Evolutionary conservation across 75 land plant genomes (phyloP).

Genomic region (Ceratopteris richardii): DNA sequence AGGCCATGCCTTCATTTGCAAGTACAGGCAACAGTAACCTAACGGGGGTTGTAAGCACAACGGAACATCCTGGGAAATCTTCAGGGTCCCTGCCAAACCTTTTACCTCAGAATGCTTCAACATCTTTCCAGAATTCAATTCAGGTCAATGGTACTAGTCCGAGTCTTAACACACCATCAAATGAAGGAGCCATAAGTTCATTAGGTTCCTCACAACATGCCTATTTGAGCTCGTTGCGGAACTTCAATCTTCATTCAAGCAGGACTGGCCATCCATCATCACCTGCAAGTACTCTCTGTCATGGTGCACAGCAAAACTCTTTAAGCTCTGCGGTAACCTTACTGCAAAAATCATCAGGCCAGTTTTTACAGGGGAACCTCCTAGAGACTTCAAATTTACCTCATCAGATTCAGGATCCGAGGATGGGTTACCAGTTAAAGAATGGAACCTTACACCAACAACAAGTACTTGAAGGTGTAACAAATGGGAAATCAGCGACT

Average conservation of each 20-base stretch:
- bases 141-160: neutral
- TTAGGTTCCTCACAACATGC: neutral
- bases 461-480: neutral
- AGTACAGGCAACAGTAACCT: neutral
- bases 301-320: neutral
- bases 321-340: neutral
- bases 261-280: neutral
- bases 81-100: too few relatives aligned
- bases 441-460: neutral
- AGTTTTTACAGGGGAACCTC: neutral
- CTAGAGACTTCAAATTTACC: neutral
- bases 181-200: neutral
- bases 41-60: neutral
- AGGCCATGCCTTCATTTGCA: neutral
- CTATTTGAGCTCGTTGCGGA: neutral
- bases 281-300: neutral
- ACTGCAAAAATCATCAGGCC: neutral
- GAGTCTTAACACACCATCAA: neutral
- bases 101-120: slow-evolving; percentile 8
- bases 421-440: neutral
- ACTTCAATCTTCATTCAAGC: neutral
- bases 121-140: slow-evolving; percentile 13
- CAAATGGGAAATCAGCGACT: neutral
- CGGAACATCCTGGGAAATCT: slow-evolving; percentile 4
- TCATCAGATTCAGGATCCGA: neutral